A percentile compares a stretch with the other conserved stretches of the same genome.
These are phyloP conservation scores for Volvariella surrecta DNA, from an alignment of 1,284 basidiomycete species.

Conservation along the genomic window DNA sequence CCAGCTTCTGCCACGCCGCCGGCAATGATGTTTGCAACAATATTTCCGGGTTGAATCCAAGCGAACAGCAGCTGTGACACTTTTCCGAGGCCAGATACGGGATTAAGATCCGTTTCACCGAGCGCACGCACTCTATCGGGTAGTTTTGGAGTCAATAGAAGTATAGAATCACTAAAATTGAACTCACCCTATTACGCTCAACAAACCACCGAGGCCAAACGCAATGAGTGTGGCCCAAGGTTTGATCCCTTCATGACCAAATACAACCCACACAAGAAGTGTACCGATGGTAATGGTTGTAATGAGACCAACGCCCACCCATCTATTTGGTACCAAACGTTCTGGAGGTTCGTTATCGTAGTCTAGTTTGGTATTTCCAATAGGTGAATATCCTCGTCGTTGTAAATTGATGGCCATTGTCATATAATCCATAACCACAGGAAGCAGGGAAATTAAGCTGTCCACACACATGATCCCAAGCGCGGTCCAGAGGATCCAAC, in stretches of 20 bases:
- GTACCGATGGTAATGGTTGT: slow-evolving; percentile 66
- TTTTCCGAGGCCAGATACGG: slow-evolving; percentile 91
- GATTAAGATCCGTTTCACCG: slow-evolving; percentile 91
- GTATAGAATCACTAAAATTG: slow-evolving; percentile 4
- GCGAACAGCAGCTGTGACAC: slow-evolving; percentile 93
- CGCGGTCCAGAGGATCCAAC: slow-evolving; percentile 93
- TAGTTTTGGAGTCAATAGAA: slow-evolving; percentile 4
- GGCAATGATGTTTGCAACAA: slow-evolving; percentile 94
- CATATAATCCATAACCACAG: slow-evolving; percentile 51
- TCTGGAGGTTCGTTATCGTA: slow-evolving; percentile 75
- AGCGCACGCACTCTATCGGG: slow-evolving; percentile 71
- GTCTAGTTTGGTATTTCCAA: slow-evolving; percentile 32
- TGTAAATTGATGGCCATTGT: slow-evolving; percentile 27
- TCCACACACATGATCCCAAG: slow-evolving; percentile 95
- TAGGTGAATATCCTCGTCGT: slow-evolving; percentile 14
- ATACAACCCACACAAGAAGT: slow-evolving; percentile 77
- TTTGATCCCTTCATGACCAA: slow-evolving; percentile 84
- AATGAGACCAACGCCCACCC: slow-evolving; percentile 69
- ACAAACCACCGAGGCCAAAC: slow-evolving; percentile 73
- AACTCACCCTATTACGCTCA: slow-evolving; percentile 81
- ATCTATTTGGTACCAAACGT: slow-evolving; percentile 71
- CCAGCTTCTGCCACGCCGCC: slow-evolving; percentile 96
- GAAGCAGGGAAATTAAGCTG: slow-evolving; percentile 77
- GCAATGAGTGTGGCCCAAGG: slow-evolving; percentile 91
- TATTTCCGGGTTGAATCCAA: slow-evolving; percentile 88